These are phyloP conservation scores for Trichocladium uniseriatum DNA, from an alignment of 495 filamentous ascomycete species.

Conservation along the genomic window DNA sequence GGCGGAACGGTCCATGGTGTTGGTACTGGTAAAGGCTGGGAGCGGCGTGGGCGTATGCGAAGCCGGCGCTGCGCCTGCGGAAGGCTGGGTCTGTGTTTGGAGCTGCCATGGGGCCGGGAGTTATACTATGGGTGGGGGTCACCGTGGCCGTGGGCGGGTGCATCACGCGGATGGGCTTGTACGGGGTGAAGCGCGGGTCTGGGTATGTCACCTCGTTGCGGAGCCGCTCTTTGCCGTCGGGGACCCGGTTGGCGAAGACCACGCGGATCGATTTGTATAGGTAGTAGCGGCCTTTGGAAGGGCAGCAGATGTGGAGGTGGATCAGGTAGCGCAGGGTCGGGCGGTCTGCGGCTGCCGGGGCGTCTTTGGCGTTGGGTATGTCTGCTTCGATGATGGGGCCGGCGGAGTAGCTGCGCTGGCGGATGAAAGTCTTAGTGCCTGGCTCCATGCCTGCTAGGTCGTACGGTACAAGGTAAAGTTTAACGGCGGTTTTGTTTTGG, in stretches of 20 bases:
- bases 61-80: slow-evolving; percentile 48
- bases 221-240: slow-evolving; percentile 90
- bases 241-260: slow-evolving; percentile 95
- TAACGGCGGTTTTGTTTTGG: slow-evolving; percentile 91
- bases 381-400: slow-evolving; percentile 64
- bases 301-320: slow-evolving; percentile 88
- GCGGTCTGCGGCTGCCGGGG: slow-evolving; percentile 41
- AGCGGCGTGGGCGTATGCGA: slow-evolving; percentile 17
- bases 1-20: slow-evolving; percentile 19
- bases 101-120: slow-evolving; percentile 25
- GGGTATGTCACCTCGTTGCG: slow-evolving; percentile 85
- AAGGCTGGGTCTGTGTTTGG: slow-evolving; percentile 47
- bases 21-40: neutral
- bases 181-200: slow-evolving; percentile 76
- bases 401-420: slow-evolving; percentile 87
- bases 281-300: slow-evolving; percentile 74
- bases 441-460: slow-evolving; percentile 92
- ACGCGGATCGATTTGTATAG: slow-evolving; percentile 87
- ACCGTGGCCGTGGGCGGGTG: slow-evolving; percentile 25
- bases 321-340: slow-evolving; percentile 83
- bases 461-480: slow-evolving; percentile 91
- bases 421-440: slow-evolving; percentile 91
- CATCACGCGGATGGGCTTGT: slow-evolving; percentile 56
- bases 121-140: slow-evolving; percentile 9
- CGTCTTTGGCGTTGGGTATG: slow-evolving; percentile 13